A percentile compares a stretch with the other conserved stretches of the same genome.
Evolutionary conservation across 1,139 yeast species (phyloP).

Genomic region (Protomyces arabidopsidicola): DNA sequence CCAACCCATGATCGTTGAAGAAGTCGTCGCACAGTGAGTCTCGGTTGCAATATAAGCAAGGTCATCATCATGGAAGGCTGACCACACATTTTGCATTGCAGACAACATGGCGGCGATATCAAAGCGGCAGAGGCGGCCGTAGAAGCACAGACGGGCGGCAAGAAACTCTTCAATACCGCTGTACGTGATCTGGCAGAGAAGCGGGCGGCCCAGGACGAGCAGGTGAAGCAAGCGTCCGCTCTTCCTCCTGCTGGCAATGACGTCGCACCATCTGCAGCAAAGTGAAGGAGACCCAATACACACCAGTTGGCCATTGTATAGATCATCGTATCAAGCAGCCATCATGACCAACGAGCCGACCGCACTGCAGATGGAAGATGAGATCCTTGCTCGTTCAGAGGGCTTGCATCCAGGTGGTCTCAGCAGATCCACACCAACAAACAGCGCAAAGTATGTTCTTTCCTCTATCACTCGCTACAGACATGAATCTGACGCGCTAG

Average conservation of each 20-base stretch:
- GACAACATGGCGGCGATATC: conserved; percentile 2
- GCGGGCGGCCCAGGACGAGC: conserved; percentile 11
- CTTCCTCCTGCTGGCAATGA: neutral
- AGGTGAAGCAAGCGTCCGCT: neutral
- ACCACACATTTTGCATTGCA: neutral
- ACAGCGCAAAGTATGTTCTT: neutral
- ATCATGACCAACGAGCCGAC: neutral
- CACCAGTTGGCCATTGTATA: no score
- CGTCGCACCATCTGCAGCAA: neutral
- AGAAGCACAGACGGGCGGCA: neutral
- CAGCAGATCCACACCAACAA: conserved; percentile 5
- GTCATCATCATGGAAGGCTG: neutral
- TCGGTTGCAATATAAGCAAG: neutral
- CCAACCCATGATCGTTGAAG: conserved; percentile 20
- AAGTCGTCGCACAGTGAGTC: conserved; percentile 18
- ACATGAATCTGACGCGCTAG: neutral
- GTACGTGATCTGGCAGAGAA: conserved; percentile 4
- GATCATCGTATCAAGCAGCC: no score
- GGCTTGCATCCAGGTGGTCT: conserved; percentile 18
- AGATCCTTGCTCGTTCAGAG: conserved; percentile 11
- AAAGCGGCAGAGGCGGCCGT: conserved; percentile 2
- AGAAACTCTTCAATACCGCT: conserved; percentile 2
- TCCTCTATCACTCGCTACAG: neutral
- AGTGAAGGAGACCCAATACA: no score
- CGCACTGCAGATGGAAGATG: neutral